phyloP scores from a whole-genome alignment of 345 rosid species.

The Hirschfeldia incana region DNA sequence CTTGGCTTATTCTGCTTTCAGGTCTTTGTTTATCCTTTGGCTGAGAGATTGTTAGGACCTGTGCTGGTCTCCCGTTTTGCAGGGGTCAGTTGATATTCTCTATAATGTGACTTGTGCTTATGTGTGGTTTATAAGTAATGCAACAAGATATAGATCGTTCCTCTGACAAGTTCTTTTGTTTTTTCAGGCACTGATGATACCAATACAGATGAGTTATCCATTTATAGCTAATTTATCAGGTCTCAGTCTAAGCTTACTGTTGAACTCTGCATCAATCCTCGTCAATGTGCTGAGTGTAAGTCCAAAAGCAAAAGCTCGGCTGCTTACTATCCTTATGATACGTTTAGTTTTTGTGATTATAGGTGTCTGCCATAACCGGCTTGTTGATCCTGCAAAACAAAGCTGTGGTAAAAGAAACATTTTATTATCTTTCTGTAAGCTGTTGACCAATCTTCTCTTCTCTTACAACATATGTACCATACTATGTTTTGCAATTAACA shows the following conservation, averaged over 20 bases:
- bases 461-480: background rate
- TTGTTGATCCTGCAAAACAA: constrained; percentile 61
- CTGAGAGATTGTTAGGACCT: constrained; percentile 68
- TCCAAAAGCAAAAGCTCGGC: constrained; percentile 6
- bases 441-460: background rate
- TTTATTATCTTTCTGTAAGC: background rate
- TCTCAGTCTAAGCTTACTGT: constrained; percentile 45
- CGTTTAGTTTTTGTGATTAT: too few species aligned
- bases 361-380: constrained; percentile 59
- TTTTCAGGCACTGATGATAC: constrained; percentile 60
- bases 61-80: constrained; percentile 49
- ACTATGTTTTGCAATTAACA: background rate
- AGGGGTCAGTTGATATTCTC: constrained; percentile 51
- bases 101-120: background rate
- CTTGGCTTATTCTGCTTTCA: constrained; percentile 75
- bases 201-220: constrained; percentile 66
- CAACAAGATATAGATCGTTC: background rate
- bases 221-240: constrained; percentile 64
- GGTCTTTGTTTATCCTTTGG: constrained; percentile 54
- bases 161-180: constrained; percentile 9
- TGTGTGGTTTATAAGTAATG: background rate
- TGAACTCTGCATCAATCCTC: constrained; percentile 61
- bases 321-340: too few species aligned
- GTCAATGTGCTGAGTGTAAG: constrained; percentile 67
- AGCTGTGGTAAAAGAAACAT: constrained; percentile 50